phyloP scores from a whole-genome alignment of 2,329 filamentous ascomycete genomes.

The Rutstroemia sydowiana region DNA sequence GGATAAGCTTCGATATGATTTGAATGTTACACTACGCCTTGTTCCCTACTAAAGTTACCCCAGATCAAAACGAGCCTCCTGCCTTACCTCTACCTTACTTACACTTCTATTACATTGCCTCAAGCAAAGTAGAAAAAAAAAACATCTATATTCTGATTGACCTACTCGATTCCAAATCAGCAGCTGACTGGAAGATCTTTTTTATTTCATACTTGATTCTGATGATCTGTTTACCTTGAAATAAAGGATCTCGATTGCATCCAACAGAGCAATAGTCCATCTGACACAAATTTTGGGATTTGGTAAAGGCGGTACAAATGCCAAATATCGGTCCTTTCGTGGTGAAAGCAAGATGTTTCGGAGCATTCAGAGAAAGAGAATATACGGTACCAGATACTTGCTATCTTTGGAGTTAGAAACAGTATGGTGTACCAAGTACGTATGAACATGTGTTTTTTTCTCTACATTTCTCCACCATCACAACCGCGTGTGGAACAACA shows the following conservation, averaged over 20 bases:
- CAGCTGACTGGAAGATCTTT: constrained; percentile 10
- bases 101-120: too few relatives aligned
- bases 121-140: too few relatives aligned
- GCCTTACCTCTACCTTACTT: not conserved
- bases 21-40: too few relatives aligned
- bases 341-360: constrained; percentile 2
- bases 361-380: not conserved
- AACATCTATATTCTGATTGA: not conserved
- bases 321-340: constrained; percentile 11
- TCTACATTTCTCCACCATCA: not conserved
- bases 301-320: constrained; percentile 2
- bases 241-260: not conserved
- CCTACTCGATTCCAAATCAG: not conserved
- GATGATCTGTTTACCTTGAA: not conserved
- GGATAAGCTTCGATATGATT: too few relatives aligned
- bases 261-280: not conserved
- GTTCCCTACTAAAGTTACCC: constrained; percentile 4
- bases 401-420: constrained; percentile 1
- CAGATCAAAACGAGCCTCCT: constrained; percentile 9
- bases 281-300: not conserved
- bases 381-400: not conserved
- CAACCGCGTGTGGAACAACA: constrained; percentile 2
- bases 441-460: not conserved
- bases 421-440: not conserved
- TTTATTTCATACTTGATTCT: not conserved